These are phyloP conservation scores for Monosporascus cannonballus DNA, from an alignment of 2,329 filamentous ascomycete genomes.

Conservation along the genomic window DNA sequence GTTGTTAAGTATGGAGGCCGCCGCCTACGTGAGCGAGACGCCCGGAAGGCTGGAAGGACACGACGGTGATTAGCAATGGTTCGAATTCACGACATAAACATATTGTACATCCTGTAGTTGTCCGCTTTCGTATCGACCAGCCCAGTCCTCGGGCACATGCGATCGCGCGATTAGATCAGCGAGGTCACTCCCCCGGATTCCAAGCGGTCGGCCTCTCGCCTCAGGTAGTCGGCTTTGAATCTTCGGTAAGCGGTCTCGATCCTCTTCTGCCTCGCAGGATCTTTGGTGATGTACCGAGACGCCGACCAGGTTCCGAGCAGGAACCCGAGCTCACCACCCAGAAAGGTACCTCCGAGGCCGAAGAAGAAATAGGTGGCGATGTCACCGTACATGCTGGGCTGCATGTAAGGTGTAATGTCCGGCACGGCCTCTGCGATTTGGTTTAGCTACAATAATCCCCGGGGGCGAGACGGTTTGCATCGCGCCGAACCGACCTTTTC, in stretches of 20 bases:
- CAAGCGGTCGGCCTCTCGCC: slow-evolving; percentile 49
- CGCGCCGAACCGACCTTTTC: slow-evolving; percentile 37
- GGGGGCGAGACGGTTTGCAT: not conserved
- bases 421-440: slow-evolving; percentile 47
- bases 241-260: slow-evolving; percentile 58
- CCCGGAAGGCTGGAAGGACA: too few species aligned
- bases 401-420: slow-evolving; percentile 51
- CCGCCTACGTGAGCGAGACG: too few species aligned
- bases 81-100: too few species aligned
- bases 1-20: too few species aligned
- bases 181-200: slow-evolving; percentile 29
- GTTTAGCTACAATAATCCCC: not conserved
- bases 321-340: slow-evolving; percentile 59
- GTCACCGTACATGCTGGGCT: slow-evolving; percentile 53
- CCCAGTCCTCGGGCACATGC: not conserved
- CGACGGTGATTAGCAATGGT: too few species aligned
- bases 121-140: not conserved
- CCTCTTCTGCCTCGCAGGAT: slow-evolving; percentile 47
- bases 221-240: slow-evolving; percentile 58
- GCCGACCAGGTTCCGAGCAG: slow-evolving; percentile 51
- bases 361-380: slow-evolving; percentile 59
- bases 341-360: slow-evolving; percentile 52
- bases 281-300: slow-evolving; percentile 42
- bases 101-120: not conserved
- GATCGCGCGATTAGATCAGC: not conserved